Evolutionary conservation across 805 yeast genomes (phyloP).

Genomic region (Kregervanrija delftensis): DNA sequence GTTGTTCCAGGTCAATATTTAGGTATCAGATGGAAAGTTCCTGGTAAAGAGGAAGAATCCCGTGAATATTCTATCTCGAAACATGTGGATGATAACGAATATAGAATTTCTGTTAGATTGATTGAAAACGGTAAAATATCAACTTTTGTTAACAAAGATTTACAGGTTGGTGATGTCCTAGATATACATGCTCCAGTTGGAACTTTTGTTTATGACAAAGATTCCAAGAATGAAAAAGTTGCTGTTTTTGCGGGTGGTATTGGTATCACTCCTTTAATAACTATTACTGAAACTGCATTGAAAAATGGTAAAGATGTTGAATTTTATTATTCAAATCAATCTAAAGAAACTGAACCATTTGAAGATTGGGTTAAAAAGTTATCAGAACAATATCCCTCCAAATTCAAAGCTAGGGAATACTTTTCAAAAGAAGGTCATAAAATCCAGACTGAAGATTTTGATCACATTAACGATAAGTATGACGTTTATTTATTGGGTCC

Average conservation of each 20-base stretch:
- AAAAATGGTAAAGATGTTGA: slow-evolving; percentile 26
- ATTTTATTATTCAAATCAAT: slow-evolving; percentile 30
- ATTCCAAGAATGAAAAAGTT: slow-evolving; percentile 23
- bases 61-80: slow-evolving; percentile 58
- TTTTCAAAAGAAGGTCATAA: slow-evolving; percentile 8
- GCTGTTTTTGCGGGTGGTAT: slow-evolving; percentile 55
- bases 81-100: slow-evolving; percentile 28
- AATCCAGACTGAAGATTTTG: slow-evolving; percentile 19
- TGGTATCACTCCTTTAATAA: slow-evolving; percentile 59
- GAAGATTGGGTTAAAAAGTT: slow-evolving; percentile 7
- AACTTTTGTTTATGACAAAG: slow-evolving; percentile 32
- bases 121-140: slow-evolving; percentile 45
- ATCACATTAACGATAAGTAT: slow-evolving; percentile 12
- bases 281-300: slow-evolving; percentile 40
- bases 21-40: slow-evolving; percentile 27
- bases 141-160: slow-evolving; percentile 37
- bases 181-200: slow-evolving; percentile 58
- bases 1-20: slow-evolving; percentile 41
- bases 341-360: slow-evolving; percentile 10
- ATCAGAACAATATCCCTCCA: slow-evolving; percentile 3
- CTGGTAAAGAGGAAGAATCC: slow-evolving; percentile 33
- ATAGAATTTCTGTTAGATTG: slow-evolving; percentile 53
- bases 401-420: neutral
- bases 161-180: slow-evolving; percentile 42
- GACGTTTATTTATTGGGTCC: slow-evolving; percentile 33